Percentiles rank a stretch among this genome's conserved stretches.
phyloP scores from a whole-genome alignment of 805 yeast species.

The Lipomyces lipofer region DNA sequence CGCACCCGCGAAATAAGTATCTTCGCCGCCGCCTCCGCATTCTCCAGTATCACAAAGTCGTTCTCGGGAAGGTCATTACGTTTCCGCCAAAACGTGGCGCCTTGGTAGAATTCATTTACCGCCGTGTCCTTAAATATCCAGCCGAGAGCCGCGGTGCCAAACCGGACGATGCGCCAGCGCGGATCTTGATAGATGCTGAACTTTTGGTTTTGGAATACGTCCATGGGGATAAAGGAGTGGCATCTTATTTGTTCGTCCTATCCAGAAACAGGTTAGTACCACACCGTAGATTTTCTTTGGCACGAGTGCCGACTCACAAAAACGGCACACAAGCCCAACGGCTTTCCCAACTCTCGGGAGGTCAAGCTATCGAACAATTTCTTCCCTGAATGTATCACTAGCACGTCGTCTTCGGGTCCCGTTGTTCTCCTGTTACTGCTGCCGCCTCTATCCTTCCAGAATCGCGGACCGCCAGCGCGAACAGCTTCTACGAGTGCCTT shows the following conservation, averaged over 20 bases:
- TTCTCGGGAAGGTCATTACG: constrained; percentile 6
- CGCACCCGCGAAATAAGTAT: constrained; percentile 11
- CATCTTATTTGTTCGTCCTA: constrained; percentile 17
- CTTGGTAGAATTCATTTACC: constrained; percentile 9
- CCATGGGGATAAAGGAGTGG: constrained; percentile 10
- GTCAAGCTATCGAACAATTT: constrained; percentile 9
- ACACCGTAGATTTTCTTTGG: neutral
- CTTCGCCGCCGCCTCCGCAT: constrained; percentile 20
- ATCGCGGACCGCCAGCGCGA: constrained; percentile 4
- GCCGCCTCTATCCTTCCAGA: neutral
- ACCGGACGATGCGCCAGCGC: constrained; percentile 13
- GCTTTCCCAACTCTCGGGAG: constrained; percentile 14
- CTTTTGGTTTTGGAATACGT: constrained; percentile 1
- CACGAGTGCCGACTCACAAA: constrained; percentile 8
- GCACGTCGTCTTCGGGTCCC: constrained; percentile 1
- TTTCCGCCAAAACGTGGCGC: constrained; percentile 6
- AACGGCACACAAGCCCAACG: constrained; percentile 17
- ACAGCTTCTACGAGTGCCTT: constrained; percentile 40
- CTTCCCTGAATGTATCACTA: constrained; percentile 19
- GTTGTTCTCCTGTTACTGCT: no score
- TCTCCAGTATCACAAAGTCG: constrained; percentile 19
- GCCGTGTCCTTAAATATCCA: constrained; percentile 20
- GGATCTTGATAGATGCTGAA: constrained; percentile 18
- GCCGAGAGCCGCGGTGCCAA: constrained; percentile 1
- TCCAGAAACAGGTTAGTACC: no score